Conservation (phyloP, 495 filamentous ascomycete genomes). For the Tetracladium setigerum region DNA sequence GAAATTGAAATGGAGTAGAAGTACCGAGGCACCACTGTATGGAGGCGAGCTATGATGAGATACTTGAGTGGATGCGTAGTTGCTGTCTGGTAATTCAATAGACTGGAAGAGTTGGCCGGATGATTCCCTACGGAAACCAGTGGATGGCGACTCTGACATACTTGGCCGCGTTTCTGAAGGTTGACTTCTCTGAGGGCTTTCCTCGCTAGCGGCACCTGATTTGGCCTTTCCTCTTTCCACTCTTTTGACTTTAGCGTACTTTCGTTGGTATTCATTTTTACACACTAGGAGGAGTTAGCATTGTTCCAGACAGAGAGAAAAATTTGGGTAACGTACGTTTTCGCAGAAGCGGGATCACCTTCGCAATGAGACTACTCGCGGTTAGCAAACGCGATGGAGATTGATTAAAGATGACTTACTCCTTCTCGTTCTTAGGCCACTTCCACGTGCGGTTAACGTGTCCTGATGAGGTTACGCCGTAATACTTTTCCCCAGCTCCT, state of each 20-base stretch:
- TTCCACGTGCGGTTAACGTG: slow-evolving; percentile 32
- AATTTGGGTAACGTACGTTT: neutral
- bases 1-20: too few relatives aligned
- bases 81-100: too few relatives aligned
- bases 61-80: too few relatives aligned
- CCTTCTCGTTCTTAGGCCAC: slow-evolving; percentile 50
- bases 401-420: slow-evolving; percentile 17
- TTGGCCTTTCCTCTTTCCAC: neutral
- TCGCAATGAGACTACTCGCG: slow-evolving; percentile 35
- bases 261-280: slow-evolving; percentile 55
- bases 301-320: too few relatives aligned
- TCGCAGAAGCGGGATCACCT: slow-evolving; percentile 50
- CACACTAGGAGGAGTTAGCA: slow-evolving; percentile 39
- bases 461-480: slow-evolving; percentile 34
- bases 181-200: neutral
- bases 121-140: too few relatives aligned
- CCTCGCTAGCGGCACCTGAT: neutral
- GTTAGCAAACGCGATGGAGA: neutral
- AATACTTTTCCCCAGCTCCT: slow-evolving; percentile 35
- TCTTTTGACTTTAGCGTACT: slow-evolving; percentile 36
- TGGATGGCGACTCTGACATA: too few relatives aligned
- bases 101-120: too few relatives aligned
- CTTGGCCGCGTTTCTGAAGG: too few relatives aligned
- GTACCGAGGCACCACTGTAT: too few relatives aligned
- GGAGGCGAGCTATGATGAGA: too few relatives aligned